phyloP scores from a whole-genome alignment of 768 basidiomycete genomes.

The Lanmaoa rubissima region DNA sequence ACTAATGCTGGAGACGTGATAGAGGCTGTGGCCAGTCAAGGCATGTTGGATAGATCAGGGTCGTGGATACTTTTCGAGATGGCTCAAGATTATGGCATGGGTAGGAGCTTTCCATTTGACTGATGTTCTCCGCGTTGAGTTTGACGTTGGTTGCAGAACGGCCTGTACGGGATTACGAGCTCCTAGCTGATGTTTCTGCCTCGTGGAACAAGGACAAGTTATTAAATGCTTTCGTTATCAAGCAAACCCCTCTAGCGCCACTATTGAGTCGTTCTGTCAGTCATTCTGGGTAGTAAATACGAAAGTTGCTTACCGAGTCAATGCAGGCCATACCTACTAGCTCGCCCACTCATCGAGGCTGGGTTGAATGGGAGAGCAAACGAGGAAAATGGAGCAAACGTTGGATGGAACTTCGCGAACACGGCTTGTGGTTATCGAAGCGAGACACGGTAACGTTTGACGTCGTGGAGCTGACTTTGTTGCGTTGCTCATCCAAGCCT shows the following conservation, averaged over 20 bases:
- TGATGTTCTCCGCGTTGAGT: slow-evolving; percentile 5
- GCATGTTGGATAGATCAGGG: slow-evolving; percentile 59
- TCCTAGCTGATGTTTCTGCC: slow-evolving; percentile 71
- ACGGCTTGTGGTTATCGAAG: slow-evolving; percentile 84
- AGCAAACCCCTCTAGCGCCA: slow-evolving; percentile 63
- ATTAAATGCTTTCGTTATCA: slow-evolving; percentile 78
- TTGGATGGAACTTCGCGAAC: slow-evolving; percentile 84
- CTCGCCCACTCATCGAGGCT: slow-evolving; percentile 49
- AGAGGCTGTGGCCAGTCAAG: slow-evolving; percentile 59
- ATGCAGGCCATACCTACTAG: slow-evolving; percentile 48
- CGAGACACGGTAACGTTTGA: slow-evolving; percentile 68
- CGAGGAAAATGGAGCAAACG: slow-evolving; percentile 95
- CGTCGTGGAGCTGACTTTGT: not conserved
- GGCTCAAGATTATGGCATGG: slow-evolving; percentile 90
- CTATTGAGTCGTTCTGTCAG: slow-evolving; percentile 60
- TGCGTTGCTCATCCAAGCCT: slow-evolving; percentile 2
- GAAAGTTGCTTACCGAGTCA: slow-evolving; percentile 42
- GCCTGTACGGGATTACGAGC: slow-evolving; percentile 84
- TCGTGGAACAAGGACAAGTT: slow-evolving; percentile 88
- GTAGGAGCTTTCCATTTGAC: slow-evolving; percentile 41
- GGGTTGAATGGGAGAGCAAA: slow-evolving; percentile 87
- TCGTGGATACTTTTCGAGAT: slow-evolving; percentile 92
- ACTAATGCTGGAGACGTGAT: slow-evolving; percentile 78
- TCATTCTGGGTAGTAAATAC: slow-evolving; percentile 28
- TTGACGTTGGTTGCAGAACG: slow-evolving; percentile 57